Base-by-base conservation (phyloP, 2,329 filamentous ascomycete species). In the Plenodomus biglobosus region DNA sequence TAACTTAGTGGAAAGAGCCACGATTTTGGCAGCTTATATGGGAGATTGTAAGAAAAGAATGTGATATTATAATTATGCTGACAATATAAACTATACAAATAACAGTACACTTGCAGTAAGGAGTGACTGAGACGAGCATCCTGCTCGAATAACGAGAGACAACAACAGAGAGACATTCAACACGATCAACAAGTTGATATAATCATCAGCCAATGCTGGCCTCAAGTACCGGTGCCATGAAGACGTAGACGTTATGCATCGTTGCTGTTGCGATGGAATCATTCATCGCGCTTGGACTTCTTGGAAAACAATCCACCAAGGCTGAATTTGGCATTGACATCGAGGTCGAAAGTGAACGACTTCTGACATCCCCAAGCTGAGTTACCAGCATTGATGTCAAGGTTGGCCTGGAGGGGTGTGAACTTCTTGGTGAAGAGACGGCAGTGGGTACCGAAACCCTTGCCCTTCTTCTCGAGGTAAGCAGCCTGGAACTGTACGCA, bases 351-450 rank as follows among this genome's bases (percentile, higher is more conserved):
- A 39, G 58, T 61, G 50, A 42, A 64, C n/a, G 57, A 58, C 53
- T 59, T 61, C 45, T 58, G 50, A 55, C 59, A 61, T 22, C 59
- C 52, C 57, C 59, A 62, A 19, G 47, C 17, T 16, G 50, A 46
- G 24, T 44, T 53, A 16, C 48, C 50, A 16, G 46, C 39, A 21
- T 45, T 58, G 40, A 64, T 53, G 47, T 64, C 57, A 22, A 62
- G 51, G 37, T 41, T 59, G 21, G 53, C 61, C 48, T 61, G 49
- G 6, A 39, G 2, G 15, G 55, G 40, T 15, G 44, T 34, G 46
- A 61, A 62, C 53, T 58, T 53, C 52, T 61, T 55, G 42, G 50
- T 64, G 55, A 61, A 64, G 41, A 64, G 61, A 49, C 61, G 55
- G 52, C 61, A 64, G 48, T 64, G 55, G 21, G 61, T 62, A 47